These are phyloP conservation scores for Globisporangium nunn DNA, from an alignment of 352 stramenopile species.

Conservation along the genomic window DNA sequence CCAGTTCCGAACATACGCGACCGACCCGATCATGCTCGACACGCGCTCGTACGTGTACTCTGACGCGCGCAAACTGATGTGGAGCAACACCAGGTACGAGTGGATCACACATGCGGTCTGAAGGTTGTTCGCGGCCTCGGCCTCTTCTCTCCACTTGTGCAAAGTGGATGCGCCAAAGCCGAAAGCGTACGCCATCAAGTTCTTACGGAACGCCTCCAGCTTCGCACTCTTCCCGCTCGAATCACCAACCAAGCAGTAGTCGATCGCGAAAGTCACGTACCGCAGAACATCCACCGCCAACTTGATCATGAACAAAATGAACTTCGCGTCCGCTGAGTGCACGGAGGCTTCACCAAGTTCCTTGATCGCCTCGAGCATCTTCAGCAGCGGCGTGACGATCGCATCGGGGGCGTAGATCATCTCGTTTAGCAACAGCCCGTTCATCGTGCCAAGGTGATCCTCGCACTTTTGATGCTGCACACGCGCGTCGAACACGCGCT, in stretches of 20 bases:
- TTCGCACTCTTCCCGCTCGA: slow-evolving; percentile 29
- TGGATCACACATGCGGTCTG: slow-evolving; percentile 82
- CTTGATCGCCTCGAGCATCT: slow-evolving; percentile 76
- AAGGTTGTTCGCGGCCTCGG: slow-evolving; percentile 65
- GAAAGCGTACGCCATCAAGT: slow-evolving; percentile 55
- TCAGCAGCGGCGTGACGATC: slow-evolving; percentile 59
- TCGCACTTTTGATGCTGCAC: slow-evolving; percentile 76
- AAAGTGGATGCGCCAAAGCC: slow-evolving; percentile 64
- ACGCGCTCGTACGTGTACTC: slow-evolving; percentile 71
- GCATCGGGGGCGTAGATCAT: slow-evolving; percentile 93
- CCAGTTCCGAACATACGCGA: slow-evolving; percentile 88
- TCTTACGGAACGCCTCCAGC: slow-evolving; percentile 43
- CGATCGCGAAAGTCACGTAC: slow-evolving; percentile 73
- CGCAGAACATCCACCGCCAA: slow-evolving; percentile 70
- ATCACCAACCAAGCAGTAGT: slow-evolving; percentile 26
- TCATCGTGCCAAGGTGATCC: slow-evolving; percentile 92
- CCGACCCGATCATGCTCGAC: slow-evolving; percentile 65
- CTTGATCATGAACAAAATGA: slow-evolving; percentile 87
- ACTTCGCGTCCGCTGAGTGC: slow-evolving; percentile 74
- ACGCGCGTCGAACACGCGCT: slow-evolving; percentile 63
- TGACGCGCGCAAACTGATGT: slow-evolving; percentile 54
- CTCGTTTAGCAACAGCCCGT: slow-evolving; percentile 97
- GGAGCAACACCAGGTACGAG: slow-evolving; percentile 69
- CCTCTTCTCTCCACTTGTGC: slow-evolving; percentile 73
- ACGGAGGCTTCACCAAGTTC: slow-evolving; percentile 78